A percentile compares a stretch with the other conserved stretches of the same genome.
These are phyloP conservation scores for Cercospora zeae-maydis DNA, from an alignment of 2,329 filamentous ascomycete genomes.

Conservation along the genomic window DNA sequence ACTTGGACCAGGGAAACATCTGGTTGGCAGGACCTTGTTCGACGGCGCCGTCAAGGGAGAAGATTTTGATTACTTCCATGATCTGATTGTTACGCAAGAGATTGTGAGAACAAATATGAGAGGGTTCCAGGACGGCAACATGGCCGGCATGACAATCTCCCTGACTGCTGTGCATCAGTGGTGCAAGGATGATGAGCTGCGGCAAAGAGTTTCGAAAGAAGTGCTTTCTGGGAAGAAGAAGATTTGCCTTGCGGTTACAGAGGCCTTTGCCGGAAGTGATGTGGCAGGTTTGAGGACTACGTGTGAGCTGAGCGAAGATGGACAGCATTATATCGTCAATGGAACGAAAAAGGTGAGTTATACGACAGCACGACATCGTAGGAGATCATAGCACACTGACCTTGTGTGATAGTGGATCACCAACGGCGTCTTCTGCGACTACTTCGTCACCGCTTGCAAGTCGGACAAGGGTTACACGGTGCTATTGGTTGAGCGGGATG, in stretches of 20 bases:
- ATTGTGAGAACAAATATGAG: constrained; percentile 67
- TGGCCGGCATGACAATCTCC: constrained; percentile 81
- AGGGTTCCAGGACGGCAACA: constrained; percentile 82
- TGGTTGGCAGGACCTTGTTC: constrained; percentile 67
- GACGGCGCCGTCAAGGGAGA: constrained; percentile 69
- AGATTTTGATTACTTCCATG: constrained; percentile 85
- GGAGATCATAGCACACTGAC: not conserved
- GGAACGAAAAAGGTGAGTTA: constrained; percentile 73
- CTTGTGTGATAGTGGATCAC: constrained; percentile 62
- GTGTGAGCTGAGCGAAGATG: constrained; percentile 70
- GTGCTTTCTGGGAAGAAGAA: constrained; percentile 79
- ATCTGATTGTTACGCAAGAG: constrained; percentile 73
- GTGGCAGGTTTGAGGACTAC: constrained; percentile 77
- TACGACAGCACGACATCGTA: constrained; percentile 74
- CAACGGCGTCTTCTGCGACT: constrained; percentile 75
- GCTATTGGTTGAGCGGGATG: constrained; percentile 67
- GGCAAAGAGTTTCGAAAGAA: constrained; percentile 65
- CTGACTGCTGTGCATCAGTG: constrained; percentile 78
- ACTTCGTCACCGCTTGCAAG: constrained; percentile 76
- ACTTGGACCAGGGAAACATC: constrained; percentile 75
- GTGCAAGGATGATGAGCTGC: constrained; percentile 63
- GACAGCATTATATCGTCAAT: constrained; percentile 67
- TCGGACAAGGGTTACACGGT: constrained; percentile 78
- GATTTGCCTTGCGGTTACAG: constrained; percentile 82
- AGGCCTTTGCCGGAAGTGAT: constrained; percentile 81